These are phyloP conservation scores for Vanrija sp. DNA, from an alignment of 1,284 basidiomycete genomes.

Conservation along the genomic window DNA sequence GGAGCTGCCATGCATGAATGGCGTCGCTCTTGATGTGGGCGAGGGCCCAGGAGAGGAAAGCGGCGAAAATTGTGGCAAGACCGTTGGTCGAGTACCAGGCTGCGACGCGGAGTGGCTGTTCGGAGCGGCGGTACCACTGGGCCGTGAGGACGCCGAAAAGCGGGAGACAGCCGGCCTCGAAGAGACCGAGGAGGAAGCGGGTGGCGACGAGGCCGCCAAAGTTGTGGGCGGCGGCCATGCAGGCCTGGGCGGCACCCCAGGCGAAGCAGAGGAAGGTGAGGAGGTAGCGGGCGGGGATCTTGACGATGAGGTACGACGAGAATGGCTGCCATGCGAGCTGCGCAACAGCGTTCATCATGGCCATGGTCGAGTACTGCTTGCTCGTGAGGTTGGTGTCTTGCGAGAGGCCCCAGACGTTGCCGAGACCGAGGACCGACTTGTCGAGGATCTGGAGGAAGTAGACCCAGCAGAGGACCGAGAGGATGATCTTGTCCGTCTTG, in stretches of 20 bases:
- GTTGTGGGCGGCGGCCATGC: constrained; percentile 11
- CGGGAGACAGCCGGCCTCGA: constrained; percentile 26
- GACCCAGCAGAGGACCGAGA: constrained; percentile 30
- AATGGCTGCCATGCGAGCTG: constrained; percentile 24
- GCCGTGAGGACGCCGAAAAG: constrained; percentile 29
- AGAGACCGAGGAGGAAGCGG: constrained; percentile 44
- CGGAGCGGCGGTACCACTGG: constrained; percentile 35
- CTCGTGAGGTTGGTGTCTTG: constrained; percentile 14
- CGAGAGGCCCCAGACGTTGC: constrained; percentile 32
- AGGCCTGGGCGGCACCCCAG: constrained; percentile 26
- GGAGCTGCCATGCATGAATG: constrained; percentile 19
- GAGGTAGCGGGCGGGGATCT: constrained; percentile 22
- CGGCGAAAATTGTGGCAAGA: constrained; percentile 26
- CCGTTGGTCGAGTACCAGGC: constrained; percentile 36
- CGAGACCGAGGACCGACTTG: constrained; percentile 37
- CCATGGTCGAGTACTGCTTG: constrained; percentile 18
- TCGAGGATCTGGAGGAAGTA: constrained; percentile 45
- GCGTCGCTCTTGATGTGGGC: constrained; percentile 1
- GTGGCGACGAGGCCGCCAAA: constrained; percentile 33
- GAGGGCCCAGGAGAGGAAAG: constrained; percentile 23
- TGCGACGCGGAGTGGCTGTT: constrained; percentile 34
- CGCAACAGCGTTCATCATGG: constrained; percentile 19
- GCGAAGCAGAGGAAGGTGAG: constrained; percentile 27
- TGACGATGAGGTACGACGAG: constrained; percentile 33
- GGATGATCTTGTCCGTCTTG: constrained; percentile 27